Evolutionary conservation across 371 early-diverging fungal species (phyloP), one percentile per base, ranked within the genome.

Genomic region (Saksenaea vasiformis): DNA sequence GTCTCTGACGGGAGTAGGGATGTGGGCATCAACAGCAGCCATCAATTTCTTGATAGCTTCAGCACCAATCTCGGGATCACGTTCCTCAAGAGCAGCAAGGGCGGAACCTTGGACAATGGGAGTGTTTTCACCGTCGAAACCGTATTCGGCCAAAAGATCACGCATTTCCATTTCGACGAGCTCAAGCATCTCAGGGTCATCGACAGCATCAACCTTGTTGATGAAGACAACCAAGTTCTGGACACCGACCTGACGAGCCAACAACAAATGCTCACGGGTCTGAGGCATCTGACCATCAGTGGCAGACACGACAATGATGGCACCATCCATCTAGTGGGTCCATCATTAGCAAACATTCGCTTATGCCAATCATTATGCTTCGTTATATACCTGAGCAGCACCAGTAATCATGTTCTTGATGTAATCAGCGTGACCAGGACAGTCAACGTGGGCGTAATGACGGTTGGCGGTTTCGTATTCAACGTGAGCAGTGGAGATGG

Each of bases 361-460:
- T 1, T 1, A 38, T 22, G 3, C 58, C 54, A 24, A 8, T 28
- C n/a, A 56, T 38, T 47, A 3, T 47, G 7, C 22, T 22, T 11
- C 5, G 11, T 17, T 47, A 47, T 22, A 54, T 78, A 82, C 83
- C 76, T 97, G 96, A 54, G 99, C 97, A 67, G 99, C 99, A 77
- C 99, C 99, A 67, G 98, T 97, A 78, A 99, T 98, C 98, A 99
- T 99, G 90, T 99, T 99, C 90, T 99, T 99, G 78, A 99, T 95
- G 85, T 98, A 99, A 90, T 99, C 99, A 67, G 95, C 95, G 91
- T 99, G 99, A 54, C 99, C 99, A 56, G 99, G 99, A 83, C 99
- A 99, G 83, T 99, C 99, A n/a, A 98, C 93, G 81, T 95, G 96
- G 31, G 96, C 96, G 70, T 97, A 97, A 80, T 97, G 98, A 58